Evolutionary conservation across 805 yeast species (phyloP).

Genomic region (Ogataea trehaloabstinens): DNA sequence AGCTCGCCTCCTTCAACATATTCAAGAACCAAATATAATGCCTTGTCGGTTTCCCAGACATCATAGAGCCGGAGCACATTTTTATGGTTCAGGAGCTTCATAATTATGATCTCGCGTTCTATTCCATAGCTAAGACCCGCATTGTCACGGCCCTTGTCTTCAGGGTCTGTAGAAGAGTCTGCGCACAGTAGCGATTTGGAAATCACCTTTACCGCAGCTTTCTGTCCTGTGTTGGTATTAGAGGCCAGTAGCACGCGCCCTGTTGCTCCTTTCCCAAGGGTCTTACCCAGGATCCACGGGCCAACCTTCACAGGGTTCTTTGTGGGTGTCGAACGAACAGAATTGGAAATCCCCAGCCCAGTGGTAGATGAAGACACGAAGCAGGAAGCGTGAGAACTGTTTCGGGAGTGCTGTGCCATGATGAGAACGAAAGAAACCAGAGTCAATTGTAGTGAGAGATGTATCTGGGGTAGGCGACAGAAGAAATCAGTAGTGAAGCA

Average conservation of each 20-base stretch:
- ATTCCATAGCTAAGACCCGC: slow-evolving; percentile 77
- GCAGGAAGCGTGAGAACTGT: slow-evolving; percentile 58
- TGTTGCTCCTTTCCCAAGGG: slow-evolving; percentile 94
- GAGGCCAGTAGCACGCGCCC: slow-evolving; percentile 93
- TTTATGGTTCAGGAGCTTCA: slow-evolving; percentile 77
- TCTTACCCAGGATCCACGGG: slow-evolving; percentile 95
- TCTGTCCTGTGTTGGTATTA: slow-evolving; percentile 76
- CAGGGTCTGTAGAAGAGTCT: slow-evolving; percentile 14
- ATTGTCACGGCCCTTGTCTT: slow-evolving; percentile 40
- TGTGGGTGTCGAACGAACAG: slow-evolving; percentile 20
- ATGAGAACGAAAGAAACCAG: slow-evolving; percentile 8
- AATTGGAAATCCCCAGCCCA: slow-evolving; percentile 30
- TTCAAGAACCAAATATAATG: slow-evolving; percentile 82
- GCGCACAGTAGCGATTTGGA: slow-evolving; percentile 72
- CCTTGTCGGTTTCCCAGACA: slow-evolving; percentile 85
- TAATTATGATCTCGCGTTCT: slow-evolving; percentile 80
- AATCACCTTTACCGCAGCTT: slow-evolving; percentile 95
- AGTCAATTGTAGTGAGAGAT: neutral
- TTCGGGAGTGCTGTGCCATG: slow-evolving; percentile 49
- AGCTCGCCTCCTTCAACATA: slow-evolving; percentile 97
- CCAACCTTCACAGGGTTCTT: slow-evolving; percentile 58
- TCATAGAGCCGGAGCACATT: slow-evolving; percentile 78
- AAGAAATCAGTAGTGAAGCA: neutral
- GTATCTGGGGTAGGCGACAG: neutral
- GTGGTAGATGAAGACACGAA: slow-evolving; percentile 43